Evolutionary conservation across 768 basidiomycete genomes (phyloP).

Genomic region (Albatrellus ellisii): DNA sequence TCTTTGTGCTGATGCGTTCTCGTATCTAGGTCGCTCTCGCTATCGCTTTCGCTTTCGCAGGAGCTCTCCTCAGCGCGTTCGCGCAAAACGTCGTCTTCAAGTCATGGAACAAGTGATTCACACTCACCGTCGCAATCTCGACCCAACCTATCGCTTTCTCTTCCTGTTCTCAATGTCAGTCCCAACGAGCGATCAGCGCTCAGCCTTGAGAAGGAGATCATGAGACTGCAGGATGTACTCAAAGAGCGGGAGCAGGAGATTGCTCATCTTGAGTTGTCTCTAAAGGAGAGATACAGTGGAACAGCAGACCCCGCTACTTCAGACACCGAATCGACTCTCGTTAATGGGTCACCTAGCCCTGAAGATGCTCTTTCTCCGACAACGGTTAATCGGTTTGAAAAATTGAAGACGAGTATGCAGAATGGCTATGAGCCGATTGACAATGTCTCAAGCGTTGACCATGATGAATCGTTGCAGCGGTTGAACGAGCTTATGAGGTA

Average conservation of each 20-base stretch:
- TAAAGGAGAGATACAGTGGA: constrained; percentile 26
- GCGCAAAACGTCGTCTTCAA: constrained; percentile 73
- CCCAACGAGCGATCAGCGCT: constrained; percentile 61
- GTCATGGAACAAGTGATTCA: constrained; percentile 55
- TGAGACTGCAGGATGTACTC: constrained; percentile 87
- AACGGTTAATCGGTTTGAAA: constrained; percentile 62
- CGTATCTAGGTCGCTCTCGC: constrained; percentile 66
- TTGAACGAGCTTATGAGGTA: constrained; percentile 91
- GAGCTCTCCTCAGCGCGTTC: constrained; percentile 82
- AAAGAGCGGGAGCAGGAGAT: constrained; percentile 92
- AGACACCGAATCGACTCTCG: background rate
- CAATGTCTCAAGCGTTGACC: constrained; percentile 27
- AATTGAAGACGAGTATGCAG: constrained; percentile 56
- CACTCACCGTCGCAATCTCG: constrained; percentile 38
- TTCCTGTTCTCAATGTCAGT: constrained; percentile 26
- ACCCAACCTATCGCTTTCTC: constrained; percentile 48
- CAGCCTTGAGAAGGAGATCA: constrained; percentile 90
- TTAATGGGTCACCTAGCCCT: constrained; percentile 7
- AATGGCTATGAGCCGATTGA: constrained; percentile 21
- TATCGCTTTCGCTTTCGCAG: constrained; percentile 95
- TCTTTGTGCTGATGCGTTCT: constrained; percentile 5
- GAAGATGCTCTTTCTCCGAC: constrained; percentile 45
- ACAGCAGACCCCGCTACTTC: background rate
- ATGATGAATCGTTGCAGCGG: constrained; percentile 62
- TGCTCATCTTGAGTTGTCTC: constrained; percentile 44